A percentile compares a stretch with the other conserved stretches of the same genome.
Evolutionary conservation across 2,329 filamentous ascomycete genomes (phyloP).

Genomic region (Claviceps sp.): DNA sequence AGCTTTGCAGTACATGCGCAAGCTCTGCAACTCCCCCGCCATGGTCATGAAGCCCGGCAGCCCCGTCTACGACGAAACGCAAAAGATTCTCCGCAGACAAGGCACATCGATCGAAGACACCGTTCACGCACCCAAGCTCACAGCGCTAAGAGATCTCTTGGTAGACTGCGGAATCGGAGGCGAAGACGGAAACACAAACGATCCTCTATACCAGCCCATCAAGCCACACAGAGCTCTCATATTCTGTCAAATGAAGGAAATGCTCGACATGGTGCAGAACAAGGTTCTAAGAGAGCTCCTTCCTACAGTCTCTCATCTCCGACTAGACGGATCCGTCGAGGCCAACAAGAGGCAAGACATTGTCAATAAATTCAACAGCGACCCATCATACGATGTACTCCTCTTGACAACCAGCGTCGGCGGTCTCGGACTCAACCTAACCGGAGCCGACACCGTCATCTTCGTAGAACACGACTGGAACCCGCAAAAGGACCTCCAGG

Average conservation of each 20-base stretch:
- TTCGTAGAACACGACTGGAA: constrained; percentile 99
- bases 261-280: constrained; percentile 97
- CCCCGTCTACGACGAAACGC: constrained; percentile 78
- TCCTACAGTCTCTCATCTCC: constrained; percentile 83
- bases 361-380: constrained; percentile 97
- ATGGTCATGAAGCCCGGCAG: constrained; percentile 92
- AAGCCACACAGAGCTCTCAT: constrained; percentile 91
- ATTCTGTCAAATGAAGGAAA: constrained; percentile 99
- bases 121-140: constrained; percentile 81
- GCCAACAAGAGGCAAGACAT: constrained; percentile 91
- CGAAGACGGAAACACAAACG: constrained; percentile 46
- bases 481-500: constrained; percentile 94
- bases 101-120: constrained; percentile 75
- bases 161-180: constrained; percentile 96
- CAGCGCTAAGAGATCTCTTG: constrained; percentile 78
- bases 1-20: constrained; percentile 97
- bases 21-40: constrained; percentile 94
- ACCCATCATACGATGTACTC: constrained; percentile 89
- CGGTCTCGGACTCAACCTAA: constrained; percentile 86
- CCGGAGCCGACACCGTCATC: constrained; percentile 94
- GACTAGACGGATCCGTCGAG: constrained; percentile 89
- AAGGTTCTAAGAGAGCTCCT: constrained; percentile 82
- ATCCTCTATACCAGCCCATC: constrained; percentile 63
- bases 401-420: constrained; percentile 91
- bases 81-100: constrained; percentile 63